Conservation (phyloP, 345 rosid genomes). For the Capsella bursapastoris region DNA sequence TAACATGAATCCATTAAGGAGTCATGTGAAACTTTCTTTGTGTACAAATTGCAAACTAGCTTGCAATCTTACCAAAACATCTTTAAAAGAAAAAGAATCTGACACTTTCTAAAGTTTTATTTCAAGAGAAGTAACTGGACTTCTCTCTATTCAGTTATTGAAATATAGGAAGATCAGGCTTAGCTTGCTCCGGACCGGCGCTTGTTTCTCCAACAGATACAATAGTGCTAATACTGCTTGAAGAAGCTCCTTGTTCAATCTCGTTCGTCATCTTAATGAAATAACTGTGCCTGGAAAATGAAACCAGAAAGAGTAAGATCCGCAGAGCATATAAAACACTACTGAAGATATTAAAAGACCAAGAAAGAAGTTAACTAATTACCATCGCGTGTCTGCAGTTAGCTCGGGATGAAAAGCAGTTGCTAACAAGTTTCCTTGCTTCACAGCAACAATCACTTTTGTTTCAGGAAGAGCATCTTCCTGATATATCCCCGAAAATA, state of each 20-base stretch:
- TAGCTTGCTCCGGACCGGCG: slow-evolving; percentile 48
- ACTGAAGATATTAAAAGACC: slow-evolving; percentile 13
- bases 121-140: slow-evolving; percentile 20
- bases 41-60: slow-evolving; percentile 21
- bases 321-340: not conserved
- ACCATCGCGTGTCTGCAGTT: slow-evolving; percentile 95
- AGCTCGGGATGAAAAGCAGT: slow-evolving; percentile 98
- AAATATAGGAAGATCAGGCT: slow-evolving; percentile 79
- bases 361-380: slow-evolving; percentile 8
- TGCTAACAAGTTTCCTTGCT: slow-evolving; percentile 79
- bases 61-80: slow-evolving; percentile 33
- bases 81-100: slow-evolving; percentile 14
- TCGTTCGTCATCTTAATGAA: slow-evolving; percentile 79
- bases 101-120: slow-evolving; percentile 34
- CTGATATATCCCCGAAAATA: slow-evolving; percentile 42
- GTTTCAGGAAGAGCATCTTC: slow-evolving; percentile 66
- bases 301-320: not conserved
- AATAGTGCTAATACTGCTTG: slow-evolving; percentile 44
- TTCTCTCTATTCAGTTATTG: slow-evolving; percentile 37
- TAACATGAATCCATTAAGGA: slow-evolving; percentile 25
- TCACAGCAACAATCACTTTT: slow-evolving; percentile 84
- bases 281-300: slow-evolving; percentile 73
- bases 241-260: slow-evolving; percentile 57
- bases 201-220: slow-evolving; percentile 55
- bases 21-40: slow-evolving; percentile 16